These are phyloP conservation scores for Pythium volutum DNA, from an alignment of 352 stramenopile genomes.

Conservation along the genomic window DNA sequence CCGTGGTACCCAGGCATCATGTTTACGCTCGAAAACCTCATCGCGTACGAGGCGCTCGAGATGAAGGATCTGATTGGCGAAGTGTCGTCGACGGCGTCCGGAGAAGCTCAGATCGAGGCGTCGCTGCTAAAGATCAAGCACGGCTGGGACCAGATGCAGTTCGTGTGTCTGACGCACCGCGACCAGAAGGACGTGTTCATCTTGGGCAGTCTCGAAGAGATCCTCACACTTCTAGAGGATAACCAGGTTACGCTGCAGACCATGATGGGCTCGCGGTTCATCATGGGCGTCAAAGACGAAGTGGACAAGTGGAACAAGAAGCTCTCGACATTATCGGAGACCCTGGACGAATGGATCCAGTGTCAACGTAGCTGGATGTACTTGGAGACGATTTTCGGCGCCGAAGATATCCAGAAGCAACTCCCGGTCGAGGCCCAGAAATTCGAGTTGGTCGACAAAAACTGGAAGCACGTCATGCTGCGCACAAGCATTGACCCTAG, in stretches of 20 bases:
- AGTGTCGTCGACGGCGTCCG: constrained; percentile 81
- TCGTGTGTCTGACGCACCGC: constrained; percentile 80
- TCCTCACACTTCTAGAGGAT: constrained; percentile 88
- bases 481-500: constrained; percentile 70
- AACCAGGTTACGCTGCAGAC: constrained; percentile 91
- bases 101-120: constrained; percentile 89
- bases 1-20: constrained; percentile 87
- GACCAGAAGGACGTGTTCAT: constrained; percentile 89
- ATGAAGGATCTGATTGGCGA: constrained; percentile 88
- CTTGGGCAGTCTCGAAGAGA: constrained; percentile 88
- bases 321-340: constrained; percentile 78
- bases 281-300: constrained; percentile 89
- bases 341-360: constrained; percentile 81
- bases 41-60: constrained; percentile 83
- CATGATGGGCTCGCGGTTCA: constrained; percentile 92
- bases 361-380: constrained; percentile 90
- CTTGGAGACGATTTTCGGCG: constrained; percentile 87
- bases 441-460: constrained; percentile 83
- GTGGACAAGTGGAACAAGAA: constrained; percentile 90
- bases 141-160: constrained; percentile 86
- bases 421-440: constrained; percentile 83
- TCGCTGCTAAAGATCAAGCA: constrained; percentile 88
- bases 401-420: constrained; percentile 88
- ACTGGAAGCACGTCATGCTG: constrained; percentile 84
- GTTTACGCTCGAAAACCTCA: constrained; percentile 88